Base-by-base conservation (phyloP, 2,329 filamentous ascomycete species). In the Ophiostoma piceae region DNA sequence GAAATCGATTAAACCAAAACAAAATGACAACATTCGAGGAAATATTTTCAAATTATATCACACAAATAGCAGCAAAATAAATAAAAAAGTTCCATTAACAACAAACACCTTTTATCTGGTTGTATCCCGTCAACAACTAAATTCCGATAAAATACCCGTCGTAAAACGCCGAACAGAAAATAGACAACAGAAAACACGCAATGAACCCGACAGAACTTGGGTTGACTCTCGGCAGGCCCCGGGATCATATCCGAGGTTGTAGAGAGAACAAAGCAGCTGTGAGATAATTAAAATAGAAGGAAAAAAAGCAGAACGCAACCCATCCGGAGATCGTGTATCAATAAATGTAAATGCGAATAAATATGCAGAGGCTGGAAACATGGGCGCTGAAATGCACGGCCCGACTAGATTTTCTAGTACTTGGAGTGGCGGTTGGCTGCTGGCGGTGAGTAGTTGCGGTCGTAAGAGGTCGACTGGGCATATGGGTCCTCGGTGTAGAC, bases 401-500 rank as follows among this genome's bases (percentile, higher is more conserved):
- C 43, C 43, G 43, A 47, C 43, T 47, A 47, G 43, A 7, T 47
- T n/a, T 8, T 4, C 51, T 77, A 84, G 75, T 84, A 84, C 74
- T 83, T 82, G 69, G 83, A 84, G 75, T 81, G 82, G 39, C 83
- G 79, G 43, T 77, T 76, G 66, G 37, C 39, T 26, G 65, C 39
- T 16, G 65, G 35, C 39, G 41, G 82, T 41, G 84, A 84, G 75
- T 83, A 84, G 5, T 83, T 79, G 74, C 83, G 79, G 70, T 87
- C 85, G 76, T 83, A 86, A 7, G 80, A 78, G 72, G 82, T 84
- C 1, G 85, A 81, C 54, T 88, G 87, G 67, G 82, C 84, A 72
- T 87, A 88, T 1, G 86, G 85, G 73, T 90, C 88, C 70, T 92
- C 90, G 65, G 85, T 82, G 79, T 94, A 95, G 65, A 90, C 80